Evolutionary conservation across 2,329 filamentous ascomycete species (phyloP).

Genomic region (Pestalotiopsis fici): DNA sequence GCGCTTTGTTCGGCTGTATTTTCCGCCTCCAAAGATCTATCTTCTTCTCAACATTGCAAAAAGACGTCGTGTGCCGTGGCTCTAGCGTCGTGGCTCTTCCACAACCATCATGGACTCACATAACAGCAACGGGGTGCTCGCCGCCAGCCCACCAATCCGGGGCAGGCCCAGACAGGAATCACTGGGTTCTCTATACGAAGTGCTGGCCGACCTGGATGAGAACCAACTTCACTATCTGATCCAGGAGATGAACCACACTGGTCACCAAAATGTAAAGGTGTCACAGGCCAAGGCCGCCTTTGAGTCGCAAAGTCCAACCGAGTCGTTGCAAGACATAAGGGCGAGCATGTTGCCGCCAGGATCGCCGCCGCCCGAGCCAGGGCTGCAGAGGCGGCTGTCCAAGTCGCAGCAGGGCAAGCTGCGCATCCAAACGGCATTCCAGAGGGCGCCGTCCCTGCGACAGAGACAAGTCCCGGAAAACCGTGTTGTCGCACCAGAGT

Average conservation of each 20-base stretch:
- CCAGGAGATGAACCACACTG: slow-evolving; percentile 13
- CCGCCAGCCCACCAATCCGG: neutral
- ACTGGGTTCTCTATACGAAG: slow-evolving; percentile 11
- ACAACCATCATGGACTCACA: neutral
- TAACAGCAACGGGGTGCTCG: neutral
- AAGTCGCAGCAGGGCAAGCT: slow-evolving; percentile 12
- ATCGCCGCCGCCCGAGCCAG: neutral
- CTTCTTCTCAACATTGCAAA: neutral
- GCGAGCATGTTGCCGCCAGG: slow-evolving; percentile 4
- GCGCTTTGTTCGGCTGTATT: neutral
- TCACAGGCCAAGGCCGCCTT: slow-evolving; percentile 10
- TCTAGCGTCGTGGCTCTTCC: neutral
- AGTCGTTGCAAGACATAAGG: slow-evolving; percentile 3
- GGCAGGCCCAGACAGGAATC: slow-evolving; percentile 2
- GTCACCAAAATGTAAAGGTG: slow-evolving; percentile 8
- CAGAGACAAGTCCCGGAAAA: neutral
- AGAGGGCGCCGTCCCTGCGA: slow-evolving; percentile 8
- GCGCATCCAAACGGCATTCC: slow-evolving; percentile 8
- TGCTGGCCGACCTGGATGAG: slow-evolving; percentile 11
- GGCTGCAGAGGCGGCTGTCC: slow-evolving; percentile 2
- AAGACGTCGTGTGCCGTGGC: neutral
- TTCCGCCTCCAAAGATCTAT: neutral
- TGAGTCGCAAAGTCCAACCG: slow-evolving; percentile 8
- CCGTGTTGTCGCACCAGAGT: neutral
- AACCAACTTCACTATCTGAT: slow-evolving; percentile 12